Conservation (phyloP, 2,329 filamentous ascomycete genomes). For the Scolecobasidium constrictum region DNA sequence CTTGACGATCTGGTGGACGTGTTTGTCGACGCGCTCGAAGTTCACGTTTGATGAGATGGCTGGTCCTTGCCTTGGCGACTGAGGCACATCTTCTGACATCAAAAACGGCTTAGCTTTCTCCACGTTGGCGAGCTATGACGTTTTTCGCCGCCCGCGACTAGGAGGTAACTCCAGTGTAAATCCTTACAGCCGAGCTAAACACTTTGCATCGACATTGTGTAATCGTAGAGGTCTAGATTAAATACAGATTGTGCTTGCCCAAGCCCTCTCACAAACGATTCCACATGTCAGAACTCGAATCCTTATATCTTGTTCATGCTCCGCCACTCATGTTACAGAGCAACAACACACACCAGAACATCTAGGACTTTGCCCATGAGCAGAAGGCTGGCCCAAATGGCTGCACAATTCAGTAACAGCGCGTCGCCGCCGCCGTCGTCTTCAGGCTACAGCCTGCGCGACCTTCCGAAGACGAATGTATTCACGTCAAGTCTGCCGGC, state of each 20-base stretch:
- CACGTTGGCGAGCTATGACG: too few species aligned
- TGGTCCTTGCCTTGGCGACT: too few species aligned
- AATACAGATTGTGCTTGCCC: background rate
- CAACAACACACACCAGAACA: background rate
- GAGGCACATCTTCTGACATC: too few species aligned
- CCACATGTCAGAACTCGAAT: background rate
- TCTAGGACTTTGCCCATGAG: constrained; percentile 4
- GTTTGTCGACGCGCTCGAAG: too few species aligned
- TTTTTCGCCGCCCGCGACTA: too few species aligned
- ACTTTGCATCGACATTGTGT: background rate
- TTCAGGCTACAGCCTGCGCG: constrained; percentile 28
- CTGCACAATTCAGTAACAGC: constrained; percentile 28
- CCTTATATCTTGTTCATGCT: background rate
- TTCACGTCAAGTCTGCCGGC: constrained; percentile 61
- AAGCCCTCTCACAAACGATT: background rate
- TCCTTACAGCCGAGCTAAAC: background rate
- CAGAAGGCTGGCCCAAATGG: constrained; percentile 30
- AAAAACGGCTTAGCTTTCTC: too few species aligned
- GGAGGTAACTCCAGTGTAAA: too few species aligned
- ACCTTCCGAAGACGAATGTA: constrained; percentile 52
- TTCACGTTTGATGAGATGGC: too few species aligned
- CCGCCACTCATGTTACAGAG: background rate
- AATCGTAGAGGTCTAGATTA: background rate
- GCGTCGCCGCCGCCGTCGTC: constrained; percentile 13
- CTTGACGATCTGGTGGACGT: too few species aligned